phyloP scores from a whole-genome alignment of 2,329 filamentous ascomycete genomes.

The Colletotrichum truncatum region DNA sequence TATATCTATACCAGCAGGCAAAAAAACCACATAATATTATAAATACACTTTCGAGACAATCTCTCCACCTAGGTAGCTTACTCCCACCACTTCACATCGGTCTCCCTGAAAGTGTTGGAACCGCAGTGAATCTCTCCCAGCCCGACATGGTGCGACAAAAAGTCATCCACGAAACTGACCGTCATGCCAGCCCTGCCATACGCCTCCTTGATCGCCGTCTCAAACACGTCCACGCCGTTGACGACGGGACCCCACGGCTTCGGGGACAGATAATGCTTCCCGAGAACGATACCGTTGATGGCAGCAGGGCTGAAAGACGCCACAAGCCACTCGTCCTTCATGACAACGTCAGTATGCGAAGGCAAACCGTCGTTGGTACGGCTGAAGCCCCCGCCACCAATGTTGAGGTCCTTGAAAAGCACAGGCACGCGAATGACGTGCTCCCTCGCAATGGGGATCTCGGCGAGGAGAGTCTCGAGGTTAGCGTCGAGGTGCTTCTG shows the following conservation, averaged over 20 bases:
- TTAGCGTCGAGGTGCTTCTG: slow-evolving; percentile 31
- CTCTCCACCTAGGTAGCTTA: too few relatives aligned
- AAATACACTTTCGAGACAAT: too few relatives aligned
- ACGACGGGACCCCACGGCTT: slow-evolving; percentile 40
- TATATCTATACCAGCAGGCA: too few relatives aligned
- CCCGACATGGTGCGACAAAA: slow-evolving; percentile 34
- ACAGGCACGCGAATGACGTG: slow-evolving; percentile 35
- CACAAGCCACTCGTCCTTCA: slow-evolving; percentile 7
- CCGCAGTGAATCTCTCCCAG: slow-evolving; percentile 40
- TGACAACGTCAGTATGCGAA: not conserved
- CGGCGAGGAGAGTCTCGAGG: not conserved
- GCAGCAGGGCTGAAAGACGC: slow-evolving; percentile 31
- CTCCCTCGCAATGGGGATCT: slow-evolving; percentile 33
- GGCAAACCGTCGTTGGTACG: not conserved
- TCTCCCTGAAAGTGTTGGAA: slow-evolving; percentile 30
- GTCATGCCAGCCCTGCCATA: slow-evolving; percentile 35
- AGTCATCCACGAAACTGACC: slow-evolving; percentile 38
- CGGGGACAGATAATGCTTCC: slow-evolving; percentile 32
- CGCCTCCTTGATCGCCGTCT: slow-evolving; percentile 28
- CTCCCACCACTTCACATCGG: slow-evolving; percentile 30
- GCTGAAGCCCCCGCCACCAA: not conserved
- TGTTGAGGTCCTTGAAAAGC: slow-evolving; percentile 25
- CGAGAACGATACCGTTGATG: slow-evolving; percentile 35
- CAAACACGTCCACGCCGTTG: slow-evolving; percentile 36
- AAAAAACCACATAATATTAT: too few relatives aligned